Percentiles rank a stretch among this genome's conserved stretches.
Evolutionary conservation across 2,329 filamentous ascomycete species (phyloP).

Genomic region (Diaporthe citriasiana): DNA sequence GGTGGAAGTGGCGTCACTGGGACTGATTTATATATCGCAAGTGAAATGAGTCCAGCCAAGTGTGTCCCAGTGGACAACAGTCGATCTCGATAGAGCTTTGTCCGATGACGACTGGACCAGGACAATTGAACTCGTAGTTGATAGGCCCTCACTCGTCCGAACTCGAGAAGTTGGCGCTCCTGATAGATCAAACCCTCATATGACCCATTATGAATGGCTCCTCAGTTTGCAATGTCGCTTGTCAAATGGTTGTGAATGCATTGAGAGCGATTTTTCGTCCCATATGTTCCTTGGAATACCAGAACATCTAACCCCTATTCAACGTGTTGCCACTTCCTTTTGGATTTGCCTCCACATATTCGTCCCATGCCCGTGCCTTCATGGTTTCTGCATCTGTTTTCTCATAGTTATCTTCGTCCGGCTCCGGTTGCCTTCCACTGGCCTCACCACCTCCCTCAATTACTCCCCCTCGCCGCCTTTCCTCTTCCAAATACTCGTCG

Average conservation of each 20-base stretch:
- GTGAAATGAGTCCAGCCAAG: not conserved
- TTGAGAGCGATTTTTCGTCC: not conserved
- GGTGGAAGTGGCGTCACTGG: not conserved
- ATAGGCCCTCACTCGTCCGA: not conserved
- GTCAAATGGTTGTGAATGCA: conserved; percentile 20
- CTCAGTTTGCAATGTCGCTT: not conserved
- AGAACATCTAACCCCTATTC: conserved; percentile 73
- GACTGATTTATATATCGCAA: not conserved
- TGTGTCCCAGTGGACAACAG: not conserved
- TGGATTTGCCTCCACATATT: conserved; percentile 91
- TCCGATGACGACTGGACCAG: not conserved
- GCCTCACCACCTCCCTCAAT: conserved; percentile 91
- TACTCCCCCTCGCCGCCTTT: conserved; percentile 85
- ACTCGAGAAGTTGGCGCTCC: not conserved
- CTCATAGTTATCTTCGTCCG: conserved; percentile 92
- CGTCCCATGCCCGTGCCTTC: conserved; percentile 96
- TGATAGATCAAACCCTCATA: not conserved
- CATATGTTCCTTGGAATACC: not conserved
- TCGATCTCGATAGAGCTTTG: conserved; percentile 1
- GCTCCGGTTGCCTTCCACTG: conserved; percentile 75
- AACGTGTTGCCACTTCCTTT: conserved; percentile 87
- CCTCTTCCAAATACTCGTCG: conserved; percentile 96
- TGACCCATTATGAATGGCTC: not conserved
- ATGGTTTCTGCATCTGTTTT: conserved; percentile 90
- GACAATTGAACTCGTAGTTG: not conserved